Conservation (phyloP, 192 early-diverging fungal genomes). For the Entomortierella lignicola region DNA sequence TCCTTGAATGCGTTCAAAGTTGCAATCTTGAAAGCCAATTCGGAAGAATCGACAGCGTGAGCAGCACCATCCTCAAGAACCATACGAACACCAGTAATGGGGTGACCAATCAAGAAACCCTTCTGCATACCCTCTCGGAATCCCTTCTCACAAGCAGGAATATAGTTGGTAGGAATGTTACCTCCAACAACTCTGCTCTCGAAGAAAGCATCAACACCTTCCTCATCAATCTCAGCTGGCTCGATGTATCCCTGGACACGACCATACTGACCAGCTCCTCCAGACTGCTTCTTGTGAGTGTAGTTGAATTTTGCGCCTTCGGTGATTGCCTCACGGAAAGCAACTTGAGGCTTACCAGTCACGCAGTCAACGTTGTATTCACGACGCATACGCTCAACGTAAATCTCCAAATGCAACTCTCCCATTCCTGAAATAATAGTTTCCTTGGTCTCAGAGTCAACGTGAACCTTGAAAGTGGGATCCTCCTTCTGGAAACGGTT, state of each 20-base stretch:
- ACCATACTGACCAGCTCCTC: conserved; percentile 96
- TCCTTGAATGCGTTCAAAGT: conserved; percentile 91
- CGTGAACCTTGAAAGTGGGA: conserved; percentile 86
- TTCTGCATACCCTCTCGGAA: conserved; percentile 90
- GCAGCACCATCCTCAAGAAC: conserved; percentile 92
- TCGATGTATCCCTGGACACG: conserved; percentile 93
- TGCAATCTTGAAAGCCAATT: conserved; percentile 95
- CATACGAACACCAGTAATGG: conserved; percentile 86
- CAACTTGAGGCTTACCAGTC: conserved; percentile 97
- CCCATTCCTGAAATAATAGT: conserved; percentile 93
- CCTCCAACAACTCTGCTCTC: conserved; percentile 90
- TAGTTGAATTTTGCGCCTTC: conserved; percentile 85
- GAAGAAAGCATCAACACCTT: conserved; percentile 77
- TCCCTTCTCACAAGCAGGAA: conserved; percentile 97
- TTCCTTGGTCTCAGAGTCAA: conserved; percentile 85
- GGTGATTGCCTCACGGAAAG: conserved; percentile 95
- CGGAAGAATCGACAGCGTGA: conserved; percentile 95
- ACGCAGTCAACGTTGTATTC: conserved; percentile 96
- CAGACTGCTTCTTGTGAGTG: conserved; percentile 99
- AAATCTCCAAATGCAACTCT: conserved; percentile 90
- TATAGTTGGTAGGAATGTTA: conserved; percentile 93
- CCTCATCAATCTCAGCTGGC: conserved; percentile 74
- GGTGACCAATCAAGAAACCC: conserved; percentile 93
- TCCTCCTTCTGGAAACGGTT: conserved; percentile 88
- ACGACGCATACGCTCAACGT: conserved; percentile 98